Evolutionary conservation across 2,329 filamentous ascomycete genomes (phyloP).

Genomic region (Colletotrichum tabaci): DNA sequence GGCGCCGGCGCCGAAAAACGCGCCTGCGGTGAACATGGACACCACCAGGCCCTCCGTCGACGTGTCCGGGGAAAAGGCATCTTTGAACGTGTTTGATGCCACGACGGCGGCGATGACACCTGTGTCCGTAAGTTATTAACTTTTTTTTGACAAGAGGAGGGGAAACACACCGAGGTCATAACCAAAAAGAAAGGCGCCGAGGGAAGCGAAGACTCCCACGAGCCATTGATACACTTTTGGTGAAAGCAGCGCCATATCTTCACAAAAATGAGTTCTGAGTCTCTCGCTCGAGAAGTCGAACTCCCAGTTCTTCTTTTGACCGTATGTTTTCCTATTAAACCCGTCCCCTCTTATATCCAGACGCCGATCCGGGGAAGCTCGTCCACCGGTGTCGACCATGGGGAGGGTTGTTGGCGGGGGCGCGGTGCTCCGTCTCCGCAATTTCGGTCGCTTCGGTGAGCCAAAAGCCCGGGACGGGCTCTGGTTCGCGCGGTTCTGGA

Average conservation of each 20-base stretch:
- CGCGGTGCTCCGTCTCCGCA: conserved; percentile 23
- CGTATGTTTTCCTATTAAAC: background rate
- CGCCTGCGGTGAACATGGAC: conserved; percentile 83
- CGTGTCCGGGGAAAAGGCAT: conserved; percentile 58
- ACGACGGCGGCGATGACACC: conserved; percentile 75
- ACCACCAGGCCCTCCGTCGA: conserved; percentile 68
- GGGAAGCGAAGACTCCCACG: conserved; percentile 79
- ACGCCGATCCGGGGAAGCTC: conserved; percentile 32
- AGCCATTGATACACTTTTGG: conserved; percentile 59
- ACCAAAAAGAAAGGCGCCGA: conserved; percentile 83
- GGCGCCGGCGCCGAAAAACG: conserved; percentile 84
- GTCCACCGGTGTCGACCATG: background rate
- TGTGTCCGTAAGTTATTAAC: background rate
- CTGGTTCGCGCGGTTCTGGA: conserved; percentile 33
- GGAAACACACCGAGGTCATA: conserved; percentile 78
- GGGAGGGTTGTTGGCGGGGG: background rate
- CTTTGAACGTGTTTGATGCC: conserved; percentile 63
- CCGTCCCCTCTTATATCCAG: conserved; percentile 22
- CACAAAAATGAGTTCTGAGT: background rate
- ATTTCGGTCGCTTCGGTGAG: conserved; percentile 30
- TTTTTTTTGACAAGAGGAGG: background rate
- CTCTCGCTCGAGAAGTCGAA: background rate
- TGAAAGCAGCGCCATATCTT: conserved; percentile 27
- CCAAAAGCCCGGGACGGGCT: conserved; percentile 9
- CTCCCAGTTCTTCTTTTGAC: background rate